A percentile compares a stretch with the other conserved stretches of the same genome.
phyloP scores from a whole-genome alignment of 805 yeast genomes.

The Yarrowia phangngaensis region DNA sequence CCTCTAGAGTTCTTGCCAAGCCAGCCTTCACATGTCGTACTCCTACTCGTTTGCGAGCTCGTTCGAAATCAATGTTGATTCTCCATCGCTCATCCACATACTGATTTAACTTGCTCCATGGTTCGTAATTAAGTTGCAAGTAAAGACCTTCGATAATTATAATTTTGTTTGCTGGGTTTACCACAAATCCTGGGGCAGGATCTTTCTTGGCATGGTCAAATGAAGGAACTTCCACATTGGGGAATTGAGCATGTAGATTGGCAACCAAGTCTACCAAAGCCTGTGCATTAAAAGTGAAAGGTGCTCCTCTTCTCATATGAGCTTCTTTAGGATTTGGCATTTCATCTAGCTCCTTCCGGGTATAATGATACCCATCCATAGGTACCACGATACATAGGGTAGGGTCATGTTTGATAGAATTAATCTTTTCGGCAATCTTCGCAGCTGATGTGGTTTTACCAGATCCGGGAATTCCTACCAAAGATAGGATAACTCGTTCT shows the following conservation, averaged over 20 bases:
- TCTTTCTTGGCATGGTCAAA: slow-evolving; percentile 69
- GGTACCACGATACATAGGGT: slow-evolving; percentile 43
- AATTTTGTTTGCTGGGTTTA: slow-evolving; percentile 49
- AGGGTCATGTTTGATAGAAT: slow-evolving; percentile 31
- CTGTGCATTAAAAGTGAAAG: slow-evolving; percentile 72
- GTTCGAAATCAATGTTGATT: slow-evolving; percentile 46
- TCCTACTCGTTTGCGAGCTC: slow-evolving; percentile 58
- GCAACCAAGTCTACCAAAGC: slow-evolving; percentile 42
- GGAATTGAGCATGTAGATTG: slow-evolving; percentile 33
- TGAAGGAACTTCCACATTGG: slow-evolving; percentile 48
- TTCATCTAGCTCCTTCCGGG: slow-evolving; percentile 46
- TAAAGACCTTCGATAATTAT: slow-evolving; percentile 76
- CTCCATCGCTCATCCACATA: slow-evolving; percentile 45
- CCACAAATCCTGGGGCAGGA: slow-evolving; percentile 55
- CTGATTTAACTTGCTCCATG: slow-evolving; percentile 53
- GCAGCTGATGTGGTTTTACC: slow-evolving; percentile 72
- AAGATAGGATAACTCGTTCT: slow-evolving; percentile 49
- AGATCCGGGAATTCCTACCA: slow-evolving; percentile 81
- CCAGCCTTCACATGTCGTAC: slow-evolving; percentile 53
- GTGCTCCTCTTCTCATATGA: slow-evolving; percentile 70
- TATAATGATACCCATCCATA: slow-evolving; percentile 77
- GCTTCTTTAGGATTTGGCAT: slow-evolving; percentile 59
- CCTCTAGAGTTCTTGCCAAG: slow-evolving; percentile 37
- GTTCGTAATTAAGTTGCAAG: slow-evolving; percentile 53
- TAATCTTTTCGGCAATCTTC: slow-evolving; percentile 45